Percentiles rank a stretch among this genome's conserved stretches.
These are phyloP conservation scores for Suillus bovinus DNA, from an alignment of 768 basidiomycete species.

Conservation along the genomic window DNA sequence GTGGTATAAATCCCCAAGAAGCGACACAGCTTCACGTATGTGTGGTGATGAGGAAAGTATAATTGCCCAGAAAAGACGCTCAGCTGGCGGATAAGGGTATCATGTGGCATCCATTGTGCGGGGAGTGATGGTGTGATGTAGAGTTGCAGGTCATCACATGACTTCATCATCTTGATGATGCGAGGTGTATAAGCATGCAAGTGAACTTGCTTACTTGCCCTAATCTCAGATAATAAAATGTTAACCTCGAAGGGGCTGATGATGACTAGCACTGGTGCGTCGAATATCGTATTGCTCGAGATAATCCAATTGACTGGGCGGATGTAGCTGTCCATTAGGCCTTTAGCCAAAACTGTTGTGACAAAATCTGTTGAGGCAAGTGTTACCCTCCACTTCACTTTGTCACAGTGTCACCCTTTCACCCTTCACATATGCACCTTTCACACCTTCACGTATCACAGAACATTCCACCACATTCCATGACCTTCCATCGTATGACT, in stretches of 20 bases:
- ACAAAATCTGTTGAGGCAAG: constrained; percentile 17
- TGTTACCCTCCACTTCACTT: too few species aligned
- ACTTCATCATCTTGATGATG: constrained; percentile 30
- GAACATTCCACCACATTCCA: too few species aligned
- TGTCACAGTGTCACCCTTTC: too few species aligned
- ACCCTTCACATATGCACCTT: too few species aligned
- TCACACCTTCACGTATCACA: too few species aligned
- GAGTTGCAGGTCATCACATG: constrained; percentile 39
- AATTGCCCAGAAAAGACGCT: constrained; percentile 28
- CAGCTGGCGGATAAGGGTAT: constrained; percentile 13
- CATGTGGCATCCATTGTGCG: constrained; percentile 11
- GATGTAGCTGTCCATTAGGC: constrained; percentile 6
- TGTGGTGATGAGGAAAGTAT: constrained; percentile 17
- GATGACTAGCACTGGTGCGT: constrained; percentile 26
- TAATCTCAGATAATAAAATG: constrained; percentile 36
- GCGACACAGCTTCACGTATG: constrained; percentile 19
- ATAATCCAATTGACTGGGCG: constrained; percentile 19
- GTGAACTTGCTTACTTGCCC: constrained; percentile 28
- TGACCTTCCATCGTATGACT: too few species aligned
- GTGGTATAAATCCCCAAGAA: constrained; percentile 18
- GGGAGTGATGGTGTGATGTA: constrained; percentile 23
- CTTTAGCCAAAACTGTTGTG: background rate
- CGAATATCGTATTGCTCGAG: background rate
- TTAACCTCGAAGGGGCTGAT: constrained; percentile 43
- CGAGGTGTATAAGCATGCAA: constrained; percentile 43